phyloP scores from a whole-genome alignment of 495 filamentous ascomycete genomes.

The Aspergillus steynii region DNA sequence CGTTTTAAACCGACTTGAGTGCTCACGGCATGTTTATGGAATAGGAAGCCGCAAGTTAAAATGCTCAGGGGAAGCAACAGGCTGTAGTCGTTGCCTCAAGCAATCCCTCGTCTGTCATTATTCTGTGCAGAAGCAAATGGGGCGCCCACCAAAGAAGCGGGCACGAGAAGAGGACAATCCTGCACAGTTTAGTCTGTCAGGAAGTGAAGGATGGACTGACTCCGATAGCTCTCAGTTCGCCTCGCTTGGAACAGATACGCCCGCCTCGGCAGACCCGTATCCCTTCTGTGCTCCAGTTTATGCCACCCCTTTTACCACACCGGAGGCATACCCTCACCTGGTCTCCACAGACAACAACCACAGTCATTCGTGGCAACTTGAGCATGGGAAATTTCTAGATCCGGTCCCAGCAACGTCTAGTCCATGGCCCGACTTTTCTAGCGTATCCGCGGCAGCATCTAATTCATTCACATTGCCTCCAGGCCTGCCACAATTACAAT shows the following conservation, averaged over 20 bases:
- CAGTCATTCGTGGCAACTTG: slow-evolving; percentile 30
- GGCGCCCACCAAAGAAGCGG: slow-evolving; percentile 47
- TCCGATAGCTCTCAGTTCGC: slow-evolving; percentile 21
- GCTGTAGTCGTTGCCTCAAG: slow-evolving; percentile 44
- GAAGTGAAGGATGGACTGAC: slow-evolving; percentile 28
- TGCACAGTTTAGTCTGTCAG: slow-evolving; percentile 16
- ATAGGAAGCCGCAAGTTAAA: slow-evolving; percentile 50
- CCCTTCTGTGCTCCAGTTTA: slow-evolving; percentile 31
- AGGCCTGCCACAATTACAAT: slow-evolving; percentile 25
- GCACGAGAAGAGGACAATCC: slow-evolving; percentile 33
- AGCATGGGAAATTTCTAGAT: slow-evolving; percentile 24
- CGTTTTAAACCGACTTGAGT: background rate
- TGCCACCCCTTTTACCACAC: slow-evolving; percentile 18
- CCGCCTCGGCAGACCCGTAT: slow-evolving; percentile 18
- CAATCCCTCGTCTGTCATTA: slow-evolving; percentile 46
- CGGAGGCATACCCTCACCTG: slow-evolving; percentile 22
- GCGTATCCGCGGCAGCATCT: slow-evolving; percentile 38
- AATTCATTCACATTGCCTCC: slow-evolving; percentile 30
- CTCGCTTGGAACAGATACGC: slow-evolving; percentile 15
- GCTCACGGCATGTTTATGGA: slow-evolving; percentile 19
- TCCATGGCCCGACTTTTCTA: slow-evolving; percentile 49
- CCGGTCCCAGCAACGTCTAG: slow-evolving; percentile 33
- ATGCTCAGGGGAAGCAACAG: slow-evolving; percentile 46
- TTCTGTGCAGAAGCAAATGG: slow-evolving; percentile 51
- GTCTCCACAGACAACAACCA: slow-evolving; percentile 29